A percentile compares a stretch with the other conserved stretches of the same genome.
These are phyloP conservation scores for Starmera caribaea DNA, from an alignment of 805 yeast species.

Conservation along the genomic window DNA sequence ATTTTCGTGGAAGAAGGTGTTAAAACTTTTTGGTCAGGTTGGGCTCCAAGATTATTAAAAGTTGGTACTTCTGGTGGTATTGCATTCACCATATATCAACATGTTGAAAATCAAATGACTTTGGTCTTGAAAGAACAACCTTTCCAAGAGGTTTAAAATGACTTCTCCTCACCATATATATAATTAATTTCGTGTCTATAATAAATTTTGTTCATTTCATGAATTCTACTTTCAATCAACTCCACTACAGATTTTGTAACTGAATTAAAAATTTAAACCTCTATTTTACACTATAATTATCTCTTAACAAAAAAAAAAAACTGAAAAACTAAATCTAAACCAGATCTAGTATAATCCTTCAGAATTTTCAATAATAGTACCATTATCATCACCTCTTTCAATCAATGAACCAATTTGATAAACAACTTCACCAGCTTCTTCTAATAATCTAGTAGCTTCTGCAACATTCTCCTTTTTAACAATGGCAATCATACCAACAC, in stretches of 20 bases:
- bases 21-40: slow-evolving; percentile 44
- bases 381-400: slow-evolving; percentile 33
- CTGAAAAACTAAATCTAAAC: background rate
- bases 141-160: slow-evolving; percentile 20
- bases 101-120: slow-evolving; percentile 38
- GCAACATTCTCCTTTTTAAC: slow-evolving; percentile 63
- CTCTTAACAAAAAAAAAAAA: background rate
- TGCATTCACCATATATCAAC: slow-evolving; percentile 53
- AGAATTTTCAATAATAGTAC: slow-evolving; percentile 42
- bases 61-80: slow-evolving; percentile 66
- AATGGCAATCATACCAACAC: slow-evolving; percentile 92
- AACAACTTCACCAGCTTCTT: slow-evolving; percentile 65
- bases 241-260: no score
- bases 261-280: no score
- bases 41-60: slow-evolving; percentile 60
- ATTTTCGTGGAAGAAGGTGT: slow-evolving; percentile 38
- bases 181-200: background rate
- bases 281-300: background rate
- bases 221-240: background rate
- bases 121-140: slow-evolving; percentile 28
- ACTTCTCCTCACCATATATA: background rate
- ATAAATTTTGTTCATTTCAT: background rate
- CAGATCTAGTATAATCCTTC: slow-evolving; percentile 16
- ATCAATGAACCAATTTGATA: slow-evolving; percentile 56
- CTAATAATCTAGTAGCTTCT: slow-evolving; percentile 41